Conservation (phyloP, 2,329 filamentous ascomycete genomes). For the Didymella lethalis region DNA sequence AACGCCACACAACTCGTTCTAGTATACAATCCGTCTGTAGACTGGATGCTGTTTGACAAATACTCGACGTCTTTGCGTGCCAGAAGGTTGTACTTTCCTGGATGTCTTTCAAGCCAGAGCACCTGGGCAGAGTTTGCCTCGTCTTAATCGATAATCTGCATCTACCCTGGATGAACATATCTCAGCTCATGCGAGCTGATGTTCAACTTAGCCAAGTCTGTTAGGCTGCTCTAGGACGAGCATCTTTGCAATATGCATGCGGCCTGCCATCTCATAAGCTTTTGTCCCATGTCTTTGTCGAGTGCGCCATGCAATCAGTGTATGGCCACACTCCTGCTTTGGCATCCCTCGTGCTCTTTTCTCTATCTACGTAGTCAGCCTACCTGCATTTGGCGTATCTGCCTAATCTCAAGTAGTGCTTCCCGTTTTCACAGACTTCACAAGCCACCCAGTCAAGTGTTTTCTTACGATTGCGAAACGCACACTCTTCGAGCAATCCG, state of each 20-base stretch:
- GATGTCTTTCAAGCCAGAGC: background rate
- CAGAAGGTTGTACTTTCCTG: background rate
- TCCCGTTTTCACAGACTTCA: background rate
- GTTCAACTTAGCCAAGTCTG: background rate
- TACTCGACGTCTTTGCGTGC: too few relatives aligned
- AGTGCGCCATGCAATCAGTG: background rate
- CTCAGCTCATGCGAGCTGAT: background rate
- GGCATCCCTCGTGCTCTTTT: background rate
- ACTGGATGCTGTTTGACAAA: background rate
- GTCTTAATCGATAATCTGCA: too few relatives aligned
- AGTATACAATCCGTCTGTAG: background rate
- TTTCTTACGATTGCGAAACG: background rate
- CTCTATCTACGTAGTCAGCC: background rate
- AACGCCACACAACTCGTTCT: background rate
- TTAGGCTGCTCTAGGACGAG: background rate
- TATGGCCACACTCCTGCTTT: background rate
- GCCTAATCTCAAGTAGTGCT: background rate
- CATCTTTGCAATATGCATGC: background rate
- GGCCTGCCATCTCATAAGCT: background rate
- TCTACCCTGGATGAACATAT: background rate
- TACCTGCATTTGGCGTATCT: background rate
- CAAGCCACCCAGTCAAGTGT: background rate
- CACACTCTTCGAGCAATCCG: too few relatives aligned
- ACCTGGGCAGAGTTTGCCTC: too few relatives aligned
- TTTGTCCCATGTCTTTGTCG: background rate